A percentile compares a stretch with the other conserved stretches of the same genome.
phyloP scores from a whole-genome alignment of 257 asterid genomes.

The Gynochthodes officinalis region DNA sequence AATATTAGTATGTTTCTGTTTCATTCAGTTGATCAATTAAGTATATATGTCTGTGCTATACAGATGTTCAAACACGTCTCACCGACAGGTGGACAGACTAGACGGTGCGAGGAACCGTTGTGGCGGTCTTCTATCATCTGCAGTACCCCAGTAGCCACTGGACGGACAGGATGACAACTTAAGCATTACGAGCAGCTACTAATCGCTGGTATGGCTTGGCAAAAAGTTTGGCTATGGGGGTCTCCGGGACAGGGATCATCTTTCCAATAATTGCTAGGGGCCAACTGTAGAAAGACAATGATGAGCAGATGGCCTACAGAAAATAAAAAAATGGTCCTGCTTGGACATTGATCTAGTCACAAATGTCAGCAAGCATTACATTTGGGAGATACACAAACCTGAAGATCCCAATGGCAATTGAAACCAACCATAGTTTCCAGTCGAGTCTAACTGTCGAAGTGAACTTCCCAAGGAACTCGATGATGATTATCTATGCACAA shows the following conservation, averaged over 20 bases:
- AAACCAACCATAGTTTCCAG: slow-evolving; percentile 60
- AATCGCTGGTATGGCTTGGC: slow-evolving; percentile 64
- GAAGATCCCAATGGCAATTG: slow-evolving; percentile 57
- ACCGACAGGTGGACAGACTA: too few species aligned
- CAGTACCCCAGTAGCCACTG: too few species aligned
- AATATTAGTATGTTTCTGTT: slow-evolving; percentile 9
- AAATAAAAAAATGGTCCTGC: too few species aligned
- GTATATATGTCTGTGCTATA: slow-evolving; percentile 4
- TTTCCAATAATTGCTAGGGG: slow-evolving; percentile 86
- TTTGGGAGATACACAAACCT: slow-evolving; percentile 57
- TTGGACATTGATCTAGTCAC: too few species aligned
- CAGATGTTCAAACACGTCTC: background rate
- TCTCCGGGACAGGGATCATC: slow-evolving; percentile 78
- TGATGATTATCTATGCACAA: slow-evolving; percentile 52
- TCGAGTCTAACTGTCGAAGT: slow-evolving; percentile 51
- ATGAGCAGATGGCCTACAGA: too few species aligned
- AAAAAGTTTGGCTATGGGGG: slow-evolving; percentile 75
- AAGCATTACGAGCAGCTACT: slow-evolving; percentile 51
- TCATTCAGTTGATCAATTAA: background rate
- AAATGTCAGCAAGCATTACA: background rate
- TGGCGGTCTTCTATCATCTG: too few species aligned
- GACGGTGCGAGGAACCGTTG: too few species aligned
- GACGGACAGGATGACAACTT: background rate
- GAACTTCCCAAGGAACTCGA: slow-evolving; percentile 80
- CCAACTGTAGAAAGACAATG: slow-evolving; percentile 55